Evolutionary conservation across 2,329 filamentous ascomycete species (phyloP).

Genomic region (Alternaria dauci): DNA sequence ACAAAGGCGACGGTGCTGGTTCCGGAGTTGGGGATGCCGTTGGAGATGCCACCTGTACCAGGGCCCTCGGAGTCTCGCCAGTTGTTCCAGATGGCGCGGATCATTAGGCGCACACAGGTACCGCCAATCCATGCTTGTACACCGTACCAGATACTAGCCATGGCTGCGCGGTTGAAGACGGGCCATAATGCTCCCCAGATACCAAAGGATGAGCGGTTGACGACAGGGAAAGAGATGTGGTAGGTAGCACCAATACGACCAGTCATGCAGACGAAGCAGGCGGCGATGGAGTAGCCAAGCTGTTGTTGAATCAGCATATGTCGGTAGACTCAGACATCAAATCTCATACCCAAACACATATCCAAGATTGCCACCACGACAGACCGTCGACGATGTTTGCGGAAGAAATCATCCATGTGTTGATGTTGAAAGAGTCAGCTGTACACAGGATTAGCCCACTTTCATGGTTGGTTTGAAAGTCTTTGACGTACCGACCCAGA

Average conservation of each 20-base stretch:
- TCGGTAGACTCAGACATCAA: background rate
- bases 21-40: slow-evolving; percentile 73
- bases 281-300: slow-evolving; percentile 80
- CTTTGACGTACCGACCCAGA: slow-evolving; percentile 70
- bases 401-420: slow-evolving; percentile 93
- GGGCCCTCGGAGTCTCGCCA: slow-evolving; percentile 59
- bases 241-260: slow-evolving; percentile 87
- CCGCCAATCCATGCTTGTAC: slow-evolving; percentile 85
- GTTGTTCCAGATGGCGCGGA: slow-evolving; percentile 79
- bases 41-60: slow-evolving; percentile 62
- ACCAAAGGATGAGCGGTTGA: slow-evolving; percentile 79
- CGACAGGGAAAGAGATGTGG: slow-evolving; percentile 88
- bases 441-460: slow-evolving; percentile 22
- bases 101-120: slow-evolving; percentile 87
- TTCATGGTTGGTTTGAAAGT: background rate
- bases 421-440: slow-evolving; percentile 61
- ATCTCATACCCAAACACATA: slow-evolving; percentile 72
- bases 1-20: slow-evolving; percentile 79
- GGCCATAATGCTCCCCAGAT: slow-evolving; percentile 92
- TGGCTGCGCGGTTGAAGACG: slow-evolving; percentile 85
- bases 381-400: slow-evolving; percentile 80
- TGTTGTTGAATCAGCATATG: slow-evolving; percentile 15
- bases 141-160: slow-evolving; percentile 88
- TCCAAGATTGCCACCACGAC: slow-evolving; percentile 85
- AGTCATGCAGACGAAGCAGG: slow-evolving; percentile 72